Evolutionary conservation across 2,329 filamentous ascomycete genomes (phyloP).

Genomic region (Botryotinia narcissicola): DNA sequence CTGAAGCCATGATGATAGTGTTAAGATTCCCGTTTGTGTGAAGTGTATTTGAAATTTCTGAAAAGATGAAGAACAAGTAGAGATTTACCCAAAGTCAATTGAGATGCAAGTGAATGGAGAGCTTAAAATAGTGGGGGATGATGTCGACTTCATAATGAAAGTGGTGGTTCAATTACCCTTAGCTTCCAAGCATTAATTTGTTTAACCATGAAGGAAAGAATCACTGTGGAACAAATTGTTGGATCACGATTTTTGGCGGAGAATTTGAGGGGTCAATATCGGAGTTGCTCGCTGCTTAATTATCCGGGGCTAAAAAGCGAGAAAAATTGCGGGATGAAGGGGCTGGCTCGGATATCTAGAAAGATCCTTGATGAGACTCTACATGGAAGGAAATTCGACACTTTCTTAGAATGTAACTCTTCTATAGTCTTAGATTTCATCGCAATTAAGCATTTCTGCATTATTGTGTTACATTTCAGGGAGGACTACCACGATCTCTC

Average conservation of each 20-base stretch:
- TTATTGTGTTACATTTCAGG: background rate
- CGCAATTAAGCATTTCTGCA: background rate
- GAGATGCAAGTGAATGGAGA: background rate
- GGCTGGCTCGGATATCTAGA: constrained; percentile 8
- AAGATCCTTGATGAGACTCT: background rate
- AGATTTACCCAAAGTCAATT: constrained; percentile 9
- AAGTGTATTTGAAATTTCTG: background rate
- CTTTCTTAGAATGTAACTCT: background rate
- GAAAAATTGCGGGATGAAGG: constrained; percentile 11
- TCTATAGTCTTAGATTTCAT: background rate
- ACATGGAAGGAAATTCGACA: background rate
- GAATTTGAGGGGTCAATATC: constrained; percentile 13
- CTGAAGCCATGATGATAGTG: constrained; percentile 17
- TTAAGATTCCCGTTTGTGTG: background rate
- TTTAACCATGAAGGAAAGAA: background rate
- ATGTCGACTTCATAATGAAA: background rate
- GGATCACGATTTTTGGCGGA: constrained; percentile 21
- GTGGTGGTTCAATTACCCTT: background rate
- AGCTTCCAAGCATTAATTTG: background rate
- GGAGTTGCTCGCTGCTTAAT: constrained; percentile 16
- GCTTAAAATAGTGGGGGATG: constrained; percentile 4
- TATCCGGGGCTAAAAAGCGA: constrained; percentile 20
- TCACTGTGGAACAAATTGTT: constrained; percentile 1
- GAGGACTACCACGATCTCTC: background rate
- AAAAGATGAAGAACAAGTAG: background rate